A percentile compares a stretch with the other conserved stretches of the same genome.
Conservation (phyloP, 1,284 basidiomycete species). For the Phylloboletellus chloephorus region DNA sequence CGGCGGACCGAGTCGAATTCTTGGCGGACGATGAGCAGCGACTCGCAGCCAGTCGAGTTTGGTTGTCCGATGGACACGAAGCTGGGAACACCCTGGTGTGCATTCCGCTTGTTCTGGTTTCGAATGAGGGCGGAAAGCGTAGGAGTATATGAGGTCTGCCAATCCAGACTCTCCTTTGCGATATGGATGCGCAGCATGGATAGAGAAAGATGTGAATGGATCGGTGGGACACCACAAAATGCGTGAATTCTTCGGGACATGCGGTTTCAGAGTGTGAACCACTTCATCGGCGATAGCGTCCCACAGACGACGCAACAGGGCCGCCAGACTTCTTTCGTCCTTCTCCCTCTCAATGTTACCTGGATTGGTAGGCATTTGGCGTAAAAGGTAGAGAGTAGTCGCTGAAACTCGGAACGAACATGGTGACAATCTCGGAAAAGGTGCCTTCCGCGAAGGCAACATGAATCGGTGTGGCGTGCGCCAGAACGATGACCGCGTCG, state of each 20-base stretch:
- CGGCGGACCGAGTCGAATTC: constrained; percentile 12
- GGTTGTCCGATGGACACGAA: constrained; percentile 19
- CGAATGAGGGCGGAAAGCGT: constrained; percentile 32
- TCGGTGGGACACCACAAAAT: constrained; percentile 42
- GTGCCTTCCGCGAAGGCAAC: constrained; percentile 13
- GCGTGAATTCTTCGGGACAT: constrained; percentile 22
- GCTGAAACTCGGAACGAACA: constrained; percentile 13
- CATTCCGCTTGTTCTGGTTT: constrained; percentile 5
- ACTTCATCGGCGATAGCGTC: constrained; percentile 25
- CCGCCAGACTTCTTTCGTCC: constrained; percentile 5
- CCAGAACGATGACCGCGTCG: constrained; percentile 26
- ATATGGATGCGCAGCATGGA: constrained; percentile 34
- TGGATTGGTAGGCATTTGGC: background rate
- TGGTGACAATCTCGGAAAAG: constrained; percentile 2
- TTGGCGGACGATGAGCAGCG: constrained; percentile 7
- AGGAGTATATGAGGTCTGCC: constrained; percentile 34
- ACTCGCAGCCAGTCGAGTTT: constrained; percentile 1
- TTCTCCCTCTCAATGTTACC: background rate
- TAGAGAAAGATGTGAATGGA: constrained; percentile 30
- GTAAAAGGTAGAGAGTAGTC: background rate
- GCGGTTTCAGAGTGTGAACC: constrained; percentile 17
- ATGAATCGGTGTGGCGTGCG: constrained; percentile 12
- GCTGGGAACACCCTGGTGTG: background rate
- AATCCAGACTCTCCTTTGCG: constrained; percentile 15
- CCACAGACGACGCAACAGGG: constrained; percentile 28